phyloP scores from a whole-genome alignment of 1,284 basidiomycete genomes.

The Ganoderma sinense region DNA sequence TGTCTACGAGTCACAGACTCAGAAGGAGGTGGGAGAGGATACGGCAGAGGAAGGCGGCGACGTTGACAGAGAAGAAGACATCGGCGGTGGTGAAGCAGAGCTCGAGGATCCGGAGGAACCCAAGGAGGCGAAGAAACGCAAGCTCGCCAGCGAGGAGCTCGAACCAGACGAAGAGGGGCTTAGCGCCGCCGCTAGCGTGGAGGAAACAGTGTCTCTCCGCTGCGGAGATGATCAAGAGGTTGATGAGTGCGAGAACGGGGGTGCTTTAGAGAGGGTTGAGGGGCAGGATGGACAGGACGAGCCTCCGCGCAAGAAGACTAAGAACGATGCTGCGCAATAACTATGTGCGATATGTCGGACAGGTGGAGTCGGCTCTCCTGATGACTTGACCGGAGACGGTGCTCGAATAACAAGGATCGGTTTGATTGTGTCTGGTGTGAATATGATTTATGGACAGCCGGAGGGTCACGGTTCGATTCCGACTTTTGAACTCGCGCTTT shows the following conservation, averaged over 20 bases:
- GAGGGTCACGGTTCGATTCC: too few relatives aligned
- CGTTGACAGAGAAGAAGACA: neutral
- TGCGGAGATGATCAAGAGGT: slow-evolving; percentile 8
- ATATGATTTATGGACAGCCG: too few relatives aligned
- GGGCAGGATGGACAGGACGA: slow-evolving; percentile 12
- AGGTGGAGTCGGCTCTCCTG: neutral
- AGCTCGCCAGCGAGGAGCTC: slow-evolving; percentile 23
- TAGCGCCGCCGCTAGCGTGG: too few relatives aligned
- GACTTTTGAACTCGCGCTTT: too few relatives aligned
- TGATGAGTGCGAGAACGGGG: slow-evolving; percentile 2
- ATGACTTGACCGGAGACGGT: neutral
- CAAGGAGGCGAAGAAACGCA: slow-evolving; percentile 25
- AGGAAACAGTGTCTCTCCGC: neutral
- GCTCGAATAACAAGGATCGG: neutral
- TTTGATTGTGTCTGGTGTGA: neutral
- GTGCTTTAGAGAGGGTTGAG: slow-evolving; percentile 1
- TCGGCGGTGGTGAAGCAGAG: slow-evolving; percentile 6
- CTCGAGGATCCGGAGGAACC: neutral
- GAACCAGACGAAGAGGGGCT: neutral
- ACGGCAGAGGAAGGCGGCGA: neutral
- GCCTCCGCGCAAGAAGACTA: slow-evolving; percentile 37
- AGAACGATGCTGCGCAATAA: slow-evolving; percentile 20
- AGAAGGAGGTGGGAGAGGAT: neutral
- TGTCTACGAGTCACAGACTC: neutral
- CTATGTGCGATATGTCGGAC: neutral